These are phyloP conservation scores for Solanum ossicruentum DNA, from an alignment of 257 asterid species.

Conservation along the genomic window DNA sequence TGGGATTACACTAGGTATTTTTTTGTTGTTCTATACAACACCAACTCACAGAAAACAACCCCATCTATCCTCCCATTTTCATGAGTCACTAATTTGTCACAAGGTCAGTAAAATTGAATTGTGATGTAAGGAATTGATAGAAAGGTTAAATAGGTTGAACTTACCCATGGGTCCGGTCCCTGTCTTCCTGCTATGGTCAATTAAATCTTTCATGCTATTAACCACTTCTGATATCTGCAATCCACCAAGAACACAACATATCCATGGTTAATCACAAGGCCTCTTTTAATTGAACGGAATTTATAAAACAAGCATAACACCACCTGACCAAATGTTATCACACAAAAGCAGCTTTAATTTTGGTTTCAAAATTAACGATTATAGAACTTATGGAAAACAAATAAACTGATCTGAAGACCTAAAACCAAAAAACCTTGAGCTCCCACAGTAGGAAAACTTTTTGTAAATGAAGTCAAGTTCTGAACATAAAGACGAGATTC, in stretches of 20 bases:
- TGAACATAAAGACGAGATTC: background rate
- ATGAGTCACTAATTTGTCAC: background rate
- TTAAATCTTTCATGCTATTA: constrained; percentile 99
- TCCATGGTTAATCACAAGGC: background rate
- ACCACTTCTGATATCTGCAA: constrained; percentile 94
- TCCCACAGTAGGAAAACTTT: background rate
- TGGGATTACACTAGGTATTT: background rate
- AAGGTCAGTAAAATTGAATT: background rate
- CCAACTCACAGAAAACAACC: background rate
- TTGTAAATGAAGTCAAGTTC: background rate
- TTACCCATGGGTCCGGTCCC: constrained; percentile 96
- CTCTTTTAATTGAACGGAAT: background rate
- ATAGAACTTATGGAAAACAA: background rate
- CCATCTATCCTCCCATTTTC: background rate
- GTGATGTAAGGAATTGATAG: background rate
- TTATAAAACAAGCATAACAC: background rate
- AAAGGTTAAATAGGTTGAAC: constrained; percentile 7
- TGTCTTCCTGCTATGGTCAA: constrained; percentile 84
- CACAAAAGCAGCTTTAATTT: background rate
- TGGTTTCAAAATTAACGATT: background rate
- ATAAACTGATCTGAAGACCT: background rate
- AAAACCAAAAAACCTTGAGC: background rate
- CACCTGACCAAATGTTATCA: background rate
- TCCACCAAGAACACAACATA: background rate
- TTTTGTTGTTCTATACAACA: background rate